A percentile compares a stretch with the other conserved stretches of the same genome.
phyloP scores from a whole-genome alignment of 2,329 filamentous ascomycete species.

The Colletotrichum sp. region DNA sequence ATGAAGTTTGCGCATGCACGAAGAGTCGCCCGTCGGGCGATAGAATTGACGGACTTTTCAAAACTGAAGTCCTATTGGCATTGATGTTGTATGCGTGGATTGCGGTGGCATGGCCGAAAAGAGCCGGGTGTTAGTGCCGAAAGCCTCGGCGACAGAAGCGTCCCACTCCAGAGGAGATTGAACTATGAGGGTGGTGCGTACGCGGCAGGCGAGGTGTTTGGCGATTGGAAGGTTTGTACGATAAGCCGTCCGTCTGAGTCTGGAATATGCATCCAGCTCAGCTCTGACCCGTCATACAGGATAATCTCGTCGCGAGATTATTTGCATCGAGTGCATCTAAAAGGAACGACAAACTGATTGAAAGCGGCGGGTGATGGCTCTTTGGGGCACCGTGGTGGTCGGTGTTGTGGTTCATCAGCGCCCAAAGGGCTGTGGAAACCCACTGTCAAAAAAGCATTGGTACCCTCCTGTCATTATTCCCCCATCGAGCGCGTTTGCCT shows the following conservation, averaged over 20 bases:
- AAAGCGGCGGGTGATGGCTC: background rate
- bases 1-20: background rate
- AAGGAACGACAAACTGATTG: background rate
- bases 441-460: conserved; percentile 12
- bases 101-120: background rate
- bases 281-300: background rate
- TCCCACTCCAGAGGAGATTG: background rate
- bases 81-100: background rate
- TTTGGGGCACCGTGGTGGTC: background rate
- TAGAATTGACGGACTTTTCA: background rate
- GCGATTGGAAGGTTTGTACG: background rate
- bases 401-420: background rate
- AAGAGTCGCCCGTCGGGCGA: background rate
- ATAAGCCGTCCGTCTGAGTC: background rate
- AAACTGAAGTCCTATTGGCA: background rate
- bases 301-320: background rate
- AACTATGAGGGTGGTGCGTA: background rate
- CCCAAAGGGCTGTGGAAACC: conserved; percentile 3
- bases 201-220: background rate
- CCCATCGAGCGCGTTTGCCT: conserved; percentile 11
- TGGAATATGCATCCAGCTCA: background rate
- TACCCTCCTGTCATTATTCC: conserved; percentile 11
- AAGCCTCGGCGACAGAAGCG: background rate
- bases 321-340: background rate
- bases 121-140: background rate